Evolutionary conservation across 345 rosid species (phyloP), one percentile per base, ranked within the genome.

Genomic region (Melaleuca alternifolia): DNA sequence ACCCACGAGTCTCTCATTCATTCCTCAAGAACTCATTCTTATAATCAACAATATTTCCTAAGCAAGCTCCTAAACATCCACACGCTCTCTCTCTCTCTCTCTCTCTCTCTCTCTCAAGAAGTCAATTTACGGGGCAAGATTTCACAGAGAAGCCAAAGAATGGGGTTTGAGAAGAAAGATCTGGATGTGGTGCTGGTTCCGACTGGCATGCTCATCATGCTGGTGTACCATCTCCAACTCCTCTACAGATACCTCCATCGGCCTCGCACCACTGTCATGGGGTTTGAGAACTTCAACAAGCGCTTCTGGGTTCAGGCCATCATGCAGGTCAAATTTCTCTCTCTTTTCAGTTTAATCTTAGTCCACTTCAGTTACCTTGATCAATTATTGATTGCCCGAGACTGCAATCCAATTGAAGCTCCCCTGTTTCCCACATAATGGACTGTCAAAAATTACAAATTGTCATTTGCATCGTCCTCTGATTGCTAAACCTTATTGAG

Each of bases 151-250:
- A 65, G 79, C 41, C 16, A 71, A 23, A 9, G 48, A 28, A 85
- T 79, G 87, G 89, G 71, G n/a, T 86, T 94, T 86, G 62, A 89
- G 20, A 94, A 91, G 84, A 93, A 95, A 86, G 75, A 91, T 84
- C 93, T 96, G 83, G 99, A 95, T 93, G 53, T 95, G 89, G 84
- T 93, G 82, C 90, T 96, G 85, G 97, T 96, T 85, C 99, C 99
- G 33, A 37, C 76, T 54, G 97, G 95, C 6, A 83, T 96, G 90
- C 76, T 90, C 79, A 90, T 94, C 89, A 89, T 96, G 94, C 84
- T 96, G 28, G 86, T 85, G 2, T 96, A 94, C 90, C 97, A 96
- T 89, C 92, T 95, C 41, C 44, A 86, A 89, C 96, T 96, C 88
- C 93, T 96, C 26, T 92, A 95, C 90, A 88, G 94, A 89, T 93